Evolutionary conservation across 306 rosid genomes (phyloP), one percentile per base, ranked within the genome.

Genomic region (Trifolium dubium): DNA sequence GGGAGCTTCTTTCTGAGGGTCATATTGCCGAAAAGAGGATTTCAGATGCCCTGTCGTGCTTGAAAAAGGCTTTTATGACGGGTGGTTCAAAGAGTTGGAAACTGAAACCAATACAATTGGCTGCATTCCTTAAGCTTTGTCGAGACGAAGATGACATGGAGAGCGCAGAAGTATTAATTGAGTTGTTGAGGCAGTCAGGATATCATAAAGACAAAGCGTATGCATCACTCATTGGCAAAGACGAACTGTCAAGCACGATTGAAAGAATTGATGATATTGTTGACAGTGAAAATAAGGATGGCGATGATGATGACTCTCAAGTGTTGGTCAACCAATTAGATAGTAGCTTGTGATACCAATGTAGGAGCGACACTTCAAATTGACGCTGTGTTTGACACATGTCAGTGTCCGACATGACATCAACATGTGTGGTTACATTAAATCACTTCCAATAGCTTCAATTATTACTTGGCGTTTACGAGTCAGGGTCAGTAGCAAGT

Each of bases 1-100:
- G 99, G 99, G 99, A 92, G 84, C n/a, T 69, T 79, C 89, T 92
- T 53, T 85, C 88, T n/a, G 92, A 84, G 77, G 86, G 86, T 61
- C 92, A 88, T 62, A 74, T 84, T 44, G 83, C 60, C 41, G 92
- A 86, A 69, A 80, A 34, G 82, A 85, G 70, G 51, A 61, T 87
- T 74, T 79, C 88, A 0, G 93, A 82, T 17, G 93, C 97, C 19
- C 67, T 90, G 51, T 78, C 88, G 28, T 87, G 91, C 80, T 92
- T 92, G 85, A 83, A 88, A 83, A 81, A 92, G 72, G 98, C 98
- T 69, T 87, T 94, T 82, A 54, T 61, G 51, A 83, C 69, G 28
- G 83, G 61, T 55, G 84, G 87, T 55, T 85, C 90, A 17, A 87
- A 64, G 82, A 83, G 86, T 69, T 94, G 97, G 99, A 88, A 81